These are phyloP conservation scores for Vaccinium myrtillus DNA, from an alignment of 148 eudicot species.

Conservation along the genomic window DNA sequence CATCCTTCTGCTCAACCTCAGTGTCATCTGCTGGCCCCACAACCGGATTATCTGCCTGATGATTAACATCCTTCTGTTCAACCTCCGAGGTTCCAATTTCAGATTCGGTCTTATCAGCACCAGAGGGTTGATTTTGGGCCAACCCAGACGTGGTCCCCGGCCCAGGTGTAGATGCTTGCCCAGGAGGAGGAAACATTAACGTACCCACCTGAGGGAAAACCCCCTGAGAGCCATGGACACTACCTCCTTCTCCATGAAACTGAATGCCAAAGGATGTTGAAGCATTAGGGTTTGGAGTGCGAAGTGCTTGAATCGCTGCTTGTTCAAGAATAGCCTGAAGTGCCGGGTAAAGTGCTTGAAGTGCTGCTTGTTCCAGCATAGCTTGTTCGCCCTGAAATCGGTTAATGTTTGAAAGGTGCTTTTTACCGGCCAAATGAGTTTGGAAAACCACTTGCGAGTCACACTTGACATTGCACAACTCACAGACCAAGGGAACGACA, in stretches of 20 bases:
- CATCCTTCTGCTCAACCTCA: not conserved
- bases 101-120: constrained; percentile 11
- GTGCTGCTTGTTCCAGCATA: constrained; percentile 44
- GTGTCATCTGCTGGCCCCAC: constrained; percentile 11
- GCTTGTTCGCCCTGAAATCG: constrained; percentile 56
- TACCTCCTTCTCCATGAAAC: constrained; percentile 32
- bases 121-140: not conserved
- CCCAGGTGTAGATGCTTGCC: constrained; percentile 31
- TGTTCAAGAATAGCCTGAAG: constrained; percentile 43
- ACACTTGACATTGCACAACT: constrained; percentile 71
- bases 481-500: constrained; percentile 49
- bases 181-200: constrained; percentile 35
- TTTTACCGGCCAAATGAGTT: constrained; percentile 69
- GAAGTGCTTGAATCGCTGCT: constrained; percentile 41
- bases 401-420: constrained; percentile 55
- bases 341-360: constrained; percentile 53
- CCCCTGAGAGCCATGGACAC: constrained; percentile 35
- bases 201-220: constrained; percentile 42
- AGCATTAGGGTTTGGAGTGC: constrained; percentile 41
- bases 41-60: not conserved
- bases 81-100: constrained; percentile 6
- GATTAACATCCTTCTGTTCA: constrained; percentile 7
- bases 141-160: constrained; percentile 11
- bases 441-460: constrained; percentile 63
- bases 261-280: constrained; percentile 33